Evolutionary conservation across 2,329 filamentous ascomycete genomes (phyloP), one percentile per base, ranked within the genome.

Genomic region (Clathrospora elynae): DNA sequence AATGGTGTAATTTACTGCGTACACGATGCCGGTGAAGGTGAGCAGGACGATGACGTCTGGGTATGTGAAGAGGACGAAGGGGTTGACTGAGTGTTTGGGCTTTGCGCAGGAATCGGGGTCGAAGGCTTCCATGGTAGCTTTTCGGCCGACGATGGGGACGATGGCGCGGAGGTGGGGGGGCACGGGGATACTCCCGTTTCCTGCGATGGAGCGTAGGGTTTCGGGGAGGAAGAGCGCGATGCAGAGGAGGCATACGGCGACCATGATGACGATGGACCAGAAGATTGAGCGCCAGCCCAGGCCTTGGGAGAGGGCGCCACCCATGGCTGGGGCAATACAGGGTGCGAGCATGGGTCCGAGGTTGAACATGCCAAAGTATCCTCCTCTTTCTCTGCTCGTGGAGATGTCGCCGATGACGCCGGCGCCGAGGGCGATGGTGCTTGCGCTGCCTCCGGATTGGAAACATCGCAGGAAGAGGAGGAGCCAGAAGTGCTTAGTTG

Each of bases 371-470:
- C 86, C 73, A 61, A 91, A 85, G 60, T 87, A 91, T 42, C 78
- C 80, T 2, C 88, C 88, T 55, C 88, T 75, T 64, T 92, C 86
- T 0, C 80, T 77, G 31, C 79, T 83, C 0, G 85, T 82, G 0
- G 84, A 78, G 4, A 90, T 77, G 57, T 93, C 88, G 1, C 85
- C 84, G 10, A 91, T 80, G 2, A 90, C 82, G 2, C 83, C 88
- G 48, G 80, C 86, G 0, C 81, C 82, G 1, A 93, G 73, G 0
- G 87, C 61, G 19, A 74, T 73, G 3, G 71, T 74, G 16, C 67
- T 66, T 4, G 66, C 68, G 31, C 67, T 69, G 1, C 73, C 73
- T 41, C 64, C 55, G 48, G 70, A 67, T 43, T 75, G 67, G 35
- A 70, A 55, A 31, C 61, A 66, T 22, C 67, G 55, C 2, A 70